phyloP scores from a whole-genome alignment of 2,329 filamentous ascomycete genomes.

The Phaeosphaeriaceae sp. region DNA sequence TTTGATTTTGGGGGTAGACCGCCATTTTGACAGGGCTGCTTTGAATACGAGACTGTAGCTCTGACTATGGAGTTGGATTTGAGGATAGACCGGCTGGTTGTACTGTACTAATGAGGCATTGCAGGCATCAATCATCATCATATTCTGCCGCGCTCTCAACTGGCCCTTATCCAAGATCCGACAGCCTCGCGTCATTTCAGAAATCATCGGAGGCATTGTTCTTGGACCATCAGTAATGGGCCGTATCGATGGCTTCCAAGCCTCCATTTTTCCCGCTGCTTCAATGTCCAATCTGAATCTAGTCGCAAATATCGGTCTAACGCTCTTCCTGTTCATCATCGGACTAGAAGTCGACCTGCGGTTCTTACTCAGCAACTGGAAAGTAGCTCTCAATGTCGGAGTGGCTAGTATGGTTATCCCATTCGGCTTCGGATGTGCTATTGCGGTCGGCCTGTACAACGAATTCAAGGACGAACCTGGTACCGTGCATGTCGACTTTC shows the following conservation, averaged over 20 bases:
- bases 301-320: constrained; percentile 81
- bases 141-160: constrained; percentile 76
- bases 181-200: constrained; percentile 82
- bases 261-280: constrained; percentile 75
- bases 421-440: constrained; percentile 79
- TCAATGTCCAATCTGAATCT: constrained; percentile 78
- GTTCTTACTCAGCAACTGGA: constrained; percentile 80
- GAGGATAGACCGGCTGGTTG: no score
- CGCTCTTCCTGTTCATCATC: constrained; percentile 87
- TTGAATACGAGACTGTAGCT: no score
- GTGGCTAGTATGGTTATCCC: constrained; percentile 80
- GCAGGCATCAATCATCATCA: constrained; percentile 74
- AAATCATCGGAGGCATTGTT: constrained; percentile 84
- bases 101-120: constrained; percentile 5
- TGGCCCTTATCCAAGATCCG: constrained; percentile 78
- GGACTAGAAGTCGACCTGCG: constrained; percentile 85
- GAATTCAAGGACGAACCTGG: constrained; percentile 68
- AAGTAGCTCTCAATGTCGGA: constrained; percentile 76
- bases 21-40: no score
- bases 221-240: constrained; percentile 89
- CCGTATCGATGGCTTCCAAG: constrained; percentile 78
- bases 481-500: constrained; percentile 65
- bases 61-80: no score
- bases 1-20: no score
- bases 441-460: constrained; percentile 81